Conservation (phyloP, 331 rosid species). For the Malus hybrid region DNA sequence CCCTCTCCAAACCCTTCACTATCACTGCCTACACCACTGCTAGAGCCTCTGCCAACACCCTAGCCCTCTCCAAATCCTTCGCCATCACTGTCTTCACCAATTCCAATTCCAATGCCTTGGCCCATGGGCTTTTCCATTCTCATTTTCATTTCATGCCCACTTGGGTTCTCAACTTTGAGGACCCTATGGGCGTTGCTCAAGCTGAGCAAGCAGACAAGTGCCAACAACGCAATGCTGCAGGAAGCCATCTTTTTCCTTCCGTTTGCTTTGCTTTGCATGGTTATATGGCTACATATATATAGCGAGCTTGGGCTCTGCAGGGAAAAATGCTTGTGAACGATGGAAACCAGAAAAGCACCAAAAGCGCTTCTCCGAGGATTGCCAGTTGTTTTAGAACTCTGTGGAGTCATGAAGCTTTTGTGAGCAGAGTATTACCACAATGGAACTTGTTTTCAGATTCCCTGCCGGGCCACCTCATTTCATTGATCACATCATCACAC, state of each 20-base stretch:
- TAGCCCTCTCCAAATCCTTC: neutral
- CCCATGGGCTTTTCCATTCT: neutral
- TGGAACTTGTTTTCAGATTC: neutral
- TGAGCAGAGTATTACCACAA: neutral
- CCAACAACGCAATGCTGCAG: slow-evolving; percentile 11
- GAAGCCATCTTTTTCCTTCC: slow-evolving; percentile 4
- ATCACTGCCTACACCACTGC: neutral
- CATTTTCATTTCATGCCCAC: neutral
- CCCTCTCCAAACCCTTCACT: neutral
- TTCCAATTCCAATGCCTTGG: neutral
- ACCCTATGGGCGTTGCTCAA: slow-evolving; percentile 12
- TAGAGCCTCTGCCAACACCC: neutral
- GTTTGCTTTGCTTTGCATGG: neutral
- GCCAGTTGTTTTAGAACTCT: neutral
- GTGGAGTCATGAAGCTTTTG: slow-evolving; percentile 2
- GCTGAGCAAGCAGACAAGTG: slow-evolving; percentile 11
- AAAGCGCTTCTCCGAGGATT: neutral
- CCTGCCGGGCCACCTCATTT: neutral
- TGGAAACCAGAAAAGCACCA: neutral
- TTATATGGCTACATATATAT: neutral
- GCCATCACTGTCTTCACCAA: neutral
- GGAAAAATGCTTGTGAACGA: neutral
- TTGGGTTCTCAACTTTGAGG: neutral
- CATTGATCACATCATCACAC: neutral
- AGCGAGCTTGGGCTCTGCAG: neutral